phyloP scores from a whole-genome alignment of 2,329 filamentous ascomycete genomes.

The Penicillium italicum region DNA sequence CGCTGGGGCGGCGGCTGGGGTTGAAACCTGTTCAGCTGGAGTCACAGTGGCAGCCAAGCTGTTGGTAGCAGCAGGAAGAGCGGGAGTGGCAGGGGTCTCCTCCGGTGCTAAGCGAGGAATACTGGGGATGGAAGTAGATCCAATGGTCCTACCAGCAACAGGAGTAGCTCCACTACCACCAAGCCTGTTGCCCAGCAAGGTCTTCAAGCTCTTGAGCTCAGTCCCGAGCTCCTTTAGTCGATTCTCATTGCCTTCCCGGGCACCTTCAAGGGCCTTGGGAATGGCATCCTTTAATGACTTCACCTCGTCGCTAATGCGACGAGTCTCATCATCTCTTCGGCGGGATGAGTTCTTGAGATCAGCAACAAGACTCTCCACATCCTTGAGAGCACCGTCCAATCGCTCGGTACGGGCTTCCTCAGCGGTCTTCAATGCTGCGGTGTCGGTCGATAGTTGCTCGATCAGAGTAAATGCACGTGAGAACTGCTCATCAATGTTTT shows the following conservation, averaged over 20 bases:
- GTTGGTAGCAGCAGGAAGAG: slow-evolving; percentile 22
- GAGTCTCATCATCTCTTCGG: slow-evolving; percentile 80
- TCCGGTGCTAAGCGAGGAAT: slow-evolving; percentile 22
- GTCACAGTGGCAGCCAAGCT: slow-evolving; percentile 29
- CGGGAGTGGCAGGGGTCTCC: slow-evolving; percentile 20
- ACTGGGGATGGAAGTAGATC: slow-evolving; percentile 23
- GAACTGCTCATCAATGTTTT: slow-evolving; percentile 87
- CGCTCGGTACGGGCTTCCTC: slow-evolving; percentile 81
- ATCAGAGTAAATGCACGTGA: slow-evolving; percentile 86
- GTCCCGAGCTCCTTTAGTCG: slow-evolving; percentile 78
- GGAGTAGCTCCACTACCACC: slow-evolving; percentile 37
- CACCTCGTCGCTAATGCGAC: slow-evolving; percentile 82
- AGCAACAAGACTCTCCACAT: slow-evolving; percentile 77
- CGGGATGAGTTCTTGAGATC: slow-evolving; percentile 79
- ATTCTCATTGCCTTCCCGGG: slow-evolving; percentile 78
- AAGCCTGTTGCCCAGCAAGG: slow-evolving; percentile 67
- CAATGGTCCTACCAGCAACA: slow-evolving; percentile 30
- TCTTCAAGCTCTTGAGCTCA: slow-evolving; percentile 90
- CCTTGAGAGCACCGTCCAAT: slow-evolving; percentile 73
- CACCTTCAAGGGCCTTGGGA: slow-evolving; percentile 80
- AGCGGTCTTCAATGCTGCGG: slow-evolving; percentile 77
- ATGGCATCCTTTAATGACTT: slow-evolving; percentile 77
- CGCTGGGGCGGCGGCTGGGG: slow-evolving; percentile 21
- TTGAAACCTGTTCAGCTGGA: slow-evolving; percentile 28
- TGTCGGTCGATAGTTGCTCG: slow-evolving; percentile 89